Percentiles rank a stretch among this genome's conserved stretches.
These are phyloP conservation scores for Phaseolus coccineus DNA, from an alignment of 331 rosid species.

Conservation along the genomic window DNA sequence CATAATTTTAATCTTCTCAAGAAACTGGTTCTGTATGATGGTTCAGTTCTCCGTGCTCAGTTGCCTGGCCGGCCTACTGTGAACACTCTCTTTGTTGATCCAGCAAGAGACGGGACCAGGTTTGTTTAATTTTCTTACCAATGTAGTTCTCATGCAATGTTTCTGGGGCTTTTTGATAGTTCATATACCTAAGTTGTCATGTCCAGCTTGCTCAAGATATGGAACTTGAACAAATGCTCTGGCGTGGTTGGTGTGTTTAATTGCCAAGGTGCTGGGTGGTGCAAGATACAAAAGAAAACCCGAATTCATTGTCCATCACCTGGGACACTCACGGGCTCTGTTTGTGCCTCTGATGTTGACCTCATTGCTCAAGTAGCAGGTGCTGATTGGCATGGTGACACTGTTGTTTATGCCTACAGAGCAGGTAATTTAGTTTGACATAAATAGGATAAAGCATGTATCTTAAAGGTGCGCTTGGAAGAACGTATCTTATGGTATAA, in stretches of 20 bases:
- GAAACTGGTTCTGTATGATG: constrained; percentile 92
- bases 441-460: neutral
- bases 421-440: constrained; percentile 54
- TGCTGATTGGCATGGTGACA: constrained; percentile 79
- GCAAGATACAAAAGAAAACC: constrained; percentile 80
- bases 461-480: neutral
- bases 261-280: constrained; percentile 99
- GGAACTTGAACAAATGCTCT: constrained; percentile 92
- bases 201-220: constrained; percentile 87
- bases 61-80: constrained; percentile 94
- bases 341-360: constrained; percentile 75
- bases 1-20: constrained; percentile 90
- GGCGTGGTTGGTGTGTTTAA: constrained; percentile 95
- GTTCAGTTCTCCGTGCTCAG: constrained; percentile 92
- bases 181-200: neutral
- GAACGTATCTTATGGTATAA: neutral
- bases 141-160: neutral
- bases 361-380: constrained; percentile 67
- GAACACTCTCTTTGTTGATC: constrained; percentile 85
- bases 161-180: neutral
- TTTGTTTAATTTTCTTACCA: constrained; percentile 35
- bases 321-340: constrained; percentile 73
- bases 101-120: constrained; percentile 94
- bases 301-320: constrained; percentile 81
- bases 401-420: constrained; percentile 65